Evolutionary conservation across 345 rosid species (phyloP), one percentile per base, ranked within the genome.

Genomic region (Eucalyptus pauciflora): DNA sequence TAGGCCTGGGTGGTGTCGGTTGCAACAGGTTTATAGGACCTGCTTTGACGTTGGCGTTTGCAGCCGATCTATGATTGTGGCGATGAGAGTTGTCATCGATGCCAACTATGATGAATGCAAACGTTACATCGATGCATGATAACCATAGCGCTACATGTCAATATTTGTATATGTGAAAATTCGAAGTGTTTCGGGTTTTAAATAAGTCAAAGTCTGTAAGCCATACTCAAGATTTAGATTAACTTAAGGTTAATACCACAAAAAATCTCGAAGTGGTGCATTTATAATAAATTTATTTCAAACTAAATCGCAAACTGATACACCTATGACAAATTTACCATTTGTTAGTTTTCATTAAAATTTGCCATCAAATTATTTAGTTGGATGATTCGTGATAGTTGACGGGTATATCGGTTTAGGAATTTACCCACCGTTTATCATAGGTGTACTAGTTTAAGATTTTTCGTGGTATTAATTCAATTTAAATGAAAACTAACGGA

Each of bases 271-370:
- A 52, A 52, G 56, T 52, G 10, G 10, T 52, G 56, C 18, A 18
- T 52, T 1, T 52, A 52, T 52, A 52, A 52, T 52, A 52, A 18
- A 52, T 52, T 0, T 18, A 52, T 52, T 24, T 52, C 10, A 7
- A 52, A 20, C 25, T 20, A 52, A 18, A 52, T 52, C 0, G 1
- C 10, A 52, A 52, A 52, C 4, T 52, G 5, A 20, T 52, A 20
- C 0, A 18, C 1, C 8, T 7, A 52, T 52, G 4, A 7, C 10
- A 18, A 52, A 56, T 56, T 56, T 24, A 56, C 3, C 3, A 8
- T 56, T 56, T 4, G 11, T 56, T 56, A 3, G 27, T 56, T 56
- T 56, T 6, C 27, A 24, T 56, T 56, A 56, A 56, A 56, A 22
- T 56, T 56, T 22, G 5, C 29, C 1, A 56, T 56, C 10, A 24